Base-by-base conservation (phyloP, 176 grass and related monocot species). In the Musa acuminata region DNA sequence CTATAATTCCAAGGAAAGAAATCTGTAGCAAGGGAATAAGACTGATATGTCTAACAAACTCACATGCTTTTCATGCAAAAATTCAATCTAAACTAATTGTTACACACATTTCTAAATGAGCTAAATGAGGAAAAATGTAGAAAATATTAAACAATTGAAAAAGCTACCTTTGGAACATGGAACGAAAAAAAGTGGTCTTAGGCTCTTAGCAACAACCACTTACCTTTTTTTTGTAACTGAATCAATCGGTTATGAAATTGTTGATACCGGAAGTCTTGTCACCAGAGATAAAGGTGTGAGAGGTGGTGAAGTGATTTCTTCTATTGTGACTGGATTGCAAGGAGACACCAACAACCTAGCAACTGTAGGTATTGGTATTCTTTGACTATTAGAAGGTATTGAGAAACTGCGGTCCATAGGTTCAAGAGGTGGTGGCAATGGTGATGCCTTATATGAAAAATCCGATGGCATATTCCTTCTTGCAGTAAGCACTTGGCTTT, bases 381-480 rank as follows among this genome's bases (percentile, higher is more conserved):
- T 88, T 82, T 87, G 87, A 78, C 87, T 87, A 73, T 85, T 82
- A 52, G 94, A 88, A 62, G 90, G 87, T 84, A 87, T 92, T 0
- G 90, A 92, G 62, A 80, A 92, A 80, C 90, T 87, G 65, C 90
- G 84, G 55, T 77, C 57, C 83, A 92, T 89, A 49, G 85, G 53
- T 62, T 51, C 54, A 52, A 90, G 90, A 76, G 94, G 94, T 53
- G 74, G 57, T 55, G 94, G 94, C 74, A 97, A 80, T 25, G 94
- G 35, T 43, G 35, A 88, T 51, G 87, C 83, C 29, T 55, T 85
- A 23, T 70, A 66, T 67, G 92, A 76, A 67, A 82, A 67, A 3
- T 19, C 75, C 25, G 79, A 84, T 68, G 81, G 81, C 2, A 75
- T 75, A 62, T 59, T 87, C 29, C 57, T 72, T 72, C 51, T 82